Conservation (phyloP, 1,284 basidiomycete genomes). For the Moesziomyces parantarcticus region DNA sequence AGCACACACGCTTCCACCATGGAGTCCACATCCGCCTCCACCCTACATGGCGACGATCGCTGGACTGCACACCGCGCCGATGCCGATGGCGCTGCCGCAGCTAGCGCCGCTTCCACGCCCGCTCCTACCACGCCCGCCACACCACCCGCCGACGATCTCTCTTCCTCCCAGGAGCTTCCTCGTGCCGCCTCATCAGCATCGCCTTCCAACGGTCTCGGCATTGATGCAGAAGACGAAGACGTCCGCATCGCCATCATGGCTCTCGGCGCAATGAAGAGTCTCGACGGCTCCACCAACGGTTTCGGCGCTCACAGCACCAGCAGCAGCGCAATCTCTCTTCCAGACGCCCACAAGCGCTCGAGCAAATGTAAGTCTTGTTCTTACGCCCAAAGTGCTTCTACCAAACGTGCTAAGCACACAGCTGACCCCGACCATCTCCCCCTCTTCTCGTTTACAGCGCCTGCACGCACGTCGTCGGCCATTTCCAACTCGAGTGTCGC, state of each 20-base stretch:
- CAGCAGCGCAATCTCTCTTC: constrained; percentile 19
- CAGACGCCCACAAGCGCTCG: constrained; percentile 20
- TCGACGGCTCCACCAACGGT: constrained; percentile 39
- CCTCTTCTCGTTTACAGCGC: constrained; percentile 6
- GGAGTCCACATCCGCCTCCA: constrained; percentile 15
- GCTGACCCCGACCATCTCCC: background rate
- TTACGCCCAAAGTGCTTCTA: background rate
- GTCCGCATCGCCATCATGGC: constrained; percentile 60
- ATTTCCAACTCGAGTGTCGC: constrained; percentile 50
- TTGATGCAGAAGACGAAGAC: constrained; percentile 57
- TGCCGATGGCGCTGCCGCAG: constrained; percentile 8
- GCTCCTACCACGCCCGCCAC: constrained; percentile 40
- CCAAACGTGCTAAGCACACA: no score
- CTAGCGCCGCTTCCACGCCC: constrained; percentile 42
- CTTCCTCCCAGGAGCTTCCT: constrained; percentile 25
- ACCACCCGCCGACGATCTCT: constrained; percentile 36
- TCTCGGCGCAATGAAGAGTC: constrained; percentile 56
- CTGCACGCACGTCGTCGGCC: constrained; percentile 42
- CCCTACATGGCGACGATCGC: constrained; percentile 37
- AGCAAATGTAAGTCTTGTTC: constrained; percentile 32
- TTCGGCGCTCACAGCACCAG: constrained; percentile 15
- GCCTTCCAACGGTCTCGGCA: constrained; percentile 31
- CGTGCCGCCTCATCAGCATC: constrained; percentile 3
- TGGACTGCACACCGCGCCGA: constrained; percentile 44
- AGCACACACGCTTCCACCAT: constrained; percentile 5